Base-by-base conservation (phyloP, 441 rosid species). In the Kokia cookei region DNA sequence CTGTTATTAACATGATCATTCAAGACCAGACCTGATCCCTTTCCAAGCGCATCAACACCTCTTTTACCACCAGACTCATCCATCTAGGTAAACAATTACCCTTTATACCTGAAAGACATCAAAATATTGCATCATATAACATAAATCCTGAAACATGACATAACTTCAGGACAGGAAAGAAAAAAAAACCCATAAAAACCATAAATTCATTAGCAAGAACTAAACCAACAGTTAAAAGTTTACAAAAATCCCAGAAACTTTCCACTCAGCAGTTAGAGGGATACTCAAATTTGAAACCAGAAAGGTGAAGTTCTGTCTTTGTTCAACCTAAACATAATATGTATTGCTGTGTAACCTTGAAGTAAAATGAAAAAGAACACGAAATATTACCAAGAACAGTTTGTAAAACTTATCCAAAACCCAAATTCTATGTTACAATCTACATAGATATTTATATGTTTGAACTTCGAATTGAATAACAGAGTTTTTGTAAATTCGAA, bases 11-110 rank as follows among this genome's bases (percentile, higher is more conserved):
- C 55, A 50, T 5, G 55, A 50, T 50, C 55, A 1, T 50, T 50
- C 19, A 50, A 50, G 7, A 50, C n/a, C 19, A 5, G 19, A 78
- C 89, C 82, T 71, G 83, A 75, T 13, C 91, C 85, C 78, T 88
- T 95, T 64, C 81, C 82, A 7, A 88, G 75, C 50, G 8, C 40
- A 37, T 7, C 40, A 37, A 82, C 84, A 74, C 82, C 82, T 84
- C 88, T 84, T 82, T 92, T 90, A 70, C 93, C 85, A 15, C 94
- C 84, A 82, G 81, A 83, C 50, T 84, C 88, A 81, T 91, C 97
- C 99, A 96, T 96, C 76, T 75, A 76, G 35, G 53, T 58, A 45
- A 37, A 61, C 24, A 47, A 12, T 51, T 14, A 66, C 19, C 70
- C 72, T 42, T 53, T 55, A 75, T 45, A 68, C 66, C 94, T 86